These are phyloP conservation scores for Jaapia argillacea DNA, from an alignment of 768 basidiomycete species.

Conservation along the genomic window DNA sequence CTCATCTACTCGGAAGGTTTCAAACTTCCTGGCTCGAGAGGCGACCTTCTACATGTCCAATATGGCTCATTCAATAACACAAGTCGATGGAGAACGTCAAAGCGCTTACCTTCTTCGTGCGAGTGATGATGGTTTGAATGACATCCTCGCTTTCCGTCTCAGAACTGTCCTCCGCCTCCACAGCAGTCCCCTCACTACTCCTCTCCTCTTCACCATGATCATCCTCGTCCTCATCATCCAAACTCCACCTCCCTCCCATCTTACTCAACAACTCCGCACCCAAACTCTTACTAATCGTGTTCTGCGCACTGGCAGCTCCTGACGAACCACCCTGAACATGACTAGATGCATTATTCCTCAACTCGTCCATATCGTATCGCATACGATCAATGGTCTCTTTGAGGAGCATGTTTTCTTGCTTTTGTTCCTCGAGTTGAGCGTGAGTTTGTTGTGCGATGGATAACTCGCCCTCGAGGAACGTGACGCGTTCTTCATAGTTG, in stretches of 20 bases:
- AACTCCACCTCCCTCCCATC: constrained; percentile 38
- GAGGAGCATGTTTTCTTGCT: constrained; percentile 85
- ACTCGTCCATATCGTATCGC: constrained; percentile 90
- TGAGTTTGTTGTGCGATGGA: constrained; percentile 60
- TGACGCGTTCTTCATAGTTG: constrained; percentile 61
- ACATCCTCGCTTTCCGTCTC: constrained; percentile 65
- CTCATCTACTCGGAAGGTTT: constrained; percentile 42
- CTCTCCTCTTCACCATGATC: constrained; percentile 29
- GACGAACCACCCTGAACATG: constrained; percentile 24
- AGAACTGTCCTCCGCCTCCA: constrained; percentile 32
- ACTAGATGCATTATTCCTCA: constrained; percentile 44
- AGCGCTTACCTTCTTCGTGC: constrained; percentile 56
- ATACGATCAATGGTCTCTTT: constrained; percentile 96
- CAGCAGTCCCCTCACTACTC: constrained; percentile 19
- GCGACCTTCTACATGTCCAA: constrained; percentile 47
- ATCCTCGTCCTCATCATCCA: constrained; percentile 24
- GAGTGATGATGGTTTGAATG: constrained; percentile 82
- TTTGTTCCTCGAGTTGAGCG: constrained; percentile 77
- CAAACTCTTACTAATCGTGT: constrained; percentile 61
- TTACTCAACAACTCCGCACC: constrained; percentile 64
- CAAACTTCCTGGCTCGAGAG: constrained; percentile 42
- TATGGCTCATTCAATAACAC: constrained; percentile 1
- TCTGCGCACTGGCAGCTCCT: constrained; percentile 38
- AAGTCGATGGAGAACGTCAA: constrained; percentile 3
- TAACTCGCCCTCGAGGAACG: constrained; percentile 64